phyloP scores from a whole-genome alignment of 140 eudicot species.

The Ambrosia hybrid region DNA sequence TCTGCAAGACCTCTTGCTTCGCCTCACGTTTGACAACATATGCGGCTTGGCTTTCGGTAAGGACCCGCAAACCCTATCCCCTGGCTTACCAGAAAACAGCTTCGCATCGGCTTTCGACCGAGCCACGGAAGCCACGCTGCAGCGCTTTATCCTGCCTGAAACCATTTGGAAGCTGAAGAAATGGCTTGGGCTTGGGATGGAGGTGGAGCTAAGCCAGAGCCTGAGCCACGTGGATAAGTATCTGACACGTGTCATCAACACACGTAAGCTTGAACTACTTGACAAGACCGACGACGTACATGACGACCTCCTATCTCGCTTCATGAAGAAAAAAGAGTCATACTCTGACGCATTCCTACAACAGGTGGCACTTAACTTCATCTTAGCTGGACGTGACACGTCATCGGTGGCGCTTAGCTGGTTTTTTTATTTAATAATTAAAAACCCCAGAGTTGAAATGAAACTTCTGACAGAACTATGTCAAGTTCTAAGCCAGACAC shows the following conservation, averaged over 20 bases:
- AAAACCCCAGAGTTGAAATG: conserved; percentile 59
- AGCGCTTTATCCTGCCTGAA: conserved; percentile 74
- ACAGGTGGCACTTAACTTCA: conserved; percentile 79
- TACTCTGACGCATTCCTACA: conserved; percentile 67
- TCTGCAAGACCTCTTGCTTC: conserved; percentile 75
- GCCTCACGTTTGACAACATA: conserved; percentile 89
- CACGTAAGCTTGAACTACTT: conserved; percentile 83
- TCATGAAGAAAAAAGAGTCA: conserved; percentile 87
- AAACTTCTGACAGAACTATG: conserved; percentile 62
- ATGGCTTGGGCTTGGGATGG: conserved; percentile 88
- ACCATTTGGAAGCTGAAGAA: conserved; percentile 69
- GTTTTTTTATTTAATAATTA: conserved; percentile 68
- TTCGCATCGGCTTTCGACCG: conserved; percentile 77
- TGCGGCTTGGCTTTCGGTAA: conserved; percentile 89
- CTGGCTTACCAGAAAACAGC: conserved; percentile 64
- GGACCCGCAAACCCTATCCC: conserved; percentile 77
- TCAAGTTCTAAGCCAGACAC: conserved; percentile 51
- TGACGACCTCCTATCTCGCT: conserved; percentile 76
- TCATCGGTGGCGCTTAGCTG: conserved; percentile 94
- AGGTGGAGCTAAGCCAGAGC: conserved; percentile 64
- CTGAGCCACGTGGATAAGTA: conserved; percentile 71
- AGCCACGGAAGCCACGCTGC: conserved; percentile 86
- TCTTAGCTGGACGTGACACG: conserved; percentile 96
- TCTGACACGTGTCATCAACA: conserved; percentile 59
- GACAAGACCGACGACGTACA: conserved; percentile 37